Percentiles rank a stretch among this genome's conserved stretches.
These are phyloP conservation scores for Suillus bovinus DNA, from an alignment of 768 basidiomycete genomes.

Conservation along the genomic window DNA sequence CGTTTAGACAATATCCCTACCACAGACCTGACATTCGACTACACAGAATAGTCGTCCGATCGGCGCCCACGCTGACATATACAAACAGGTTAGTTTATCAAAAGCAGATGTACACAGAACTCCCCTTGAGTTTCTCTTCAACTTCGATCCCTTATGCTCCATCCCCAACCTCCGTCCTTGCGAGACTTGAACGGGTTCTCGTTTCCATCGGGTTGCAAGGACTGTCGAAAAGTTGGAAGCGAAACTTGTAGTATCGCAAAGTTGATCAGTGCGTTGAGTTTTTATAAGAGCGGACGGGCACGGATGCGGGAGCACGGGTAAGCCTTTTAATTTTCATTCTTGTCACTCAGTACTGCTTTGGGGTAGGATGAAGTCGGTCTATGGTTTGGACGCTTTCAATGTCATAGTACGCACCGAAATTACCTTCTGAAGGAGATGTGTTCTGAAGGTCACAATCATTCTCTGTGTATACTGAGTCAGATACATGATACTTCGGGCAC, in stretches of 20 bases:
- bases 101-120: constrained; percentile 95
- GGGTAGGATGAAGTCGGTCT: background rate
- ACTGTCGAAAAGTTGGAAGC: constrained; percentile 70
- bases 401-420: background rate
- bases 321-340: constrained; percentile 18
- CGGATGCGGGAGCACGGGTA: constrained; percentile 91
- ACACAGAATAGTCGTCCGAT: constrained; percentile 87
- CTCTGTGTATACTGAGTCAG: background rate
- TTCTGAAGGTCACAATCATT: background rate
- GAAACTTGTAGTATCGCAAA: constrained; percentile 85
- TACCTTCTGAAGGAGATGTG: background rate
- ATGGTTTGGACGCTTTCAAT: background rate
- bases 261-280: constrained; percentile 55
- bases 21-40: constrained; percentile 11
- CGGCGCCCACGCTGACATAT: constrained; percentile 93
- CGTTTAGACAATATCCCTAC: background rate
- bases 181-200: constrained; percentile 55
- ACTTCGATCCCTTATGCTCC: constrained; percentile 37
- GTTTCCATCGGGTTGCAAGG: constrained; percentile 96
- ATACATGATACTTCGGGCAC: background rate
- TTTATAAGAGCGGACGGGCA: constrained; percentile 60
- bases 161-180: background rate
- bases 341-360: background rate
- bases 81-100: constrained; percentile 85
- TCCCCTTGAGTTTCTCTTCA: constrained; percentile 91